Conservation (phyloP, 1,139 yeast species). For the Zygosaccharomyces sapae region DNA sequence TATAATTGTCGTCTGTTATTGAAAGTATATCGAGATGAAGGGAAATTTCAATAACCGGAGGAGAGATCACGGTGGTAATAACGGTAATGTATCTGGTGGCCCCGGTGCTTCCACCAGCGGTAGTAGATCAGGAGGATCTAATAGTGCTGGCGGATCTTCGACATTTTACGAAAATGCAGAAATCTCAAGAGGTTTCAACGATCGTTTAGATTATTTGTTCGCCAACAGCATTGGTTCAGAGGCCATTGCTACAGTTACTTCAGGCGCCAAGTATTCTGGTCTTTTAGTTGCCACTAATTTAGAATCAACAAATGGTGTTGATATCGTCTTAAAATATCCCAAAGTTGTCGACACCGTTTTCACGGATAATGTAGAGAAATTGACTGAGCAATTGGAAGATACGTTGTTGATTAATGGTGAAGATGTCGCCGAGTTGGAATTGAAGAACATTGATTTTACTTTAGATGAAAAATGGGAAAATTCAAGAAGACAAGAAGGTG, state of each 20-base stretch:
- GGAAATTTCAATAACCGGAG: conserved; percentile 21
- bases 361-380: conserved; percentile 37
- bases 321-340: conserved; percentile 54
- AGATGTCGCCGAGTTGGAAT: conserved; percentile 60
- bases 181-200: conserved; percentile 38
- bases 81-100: conserved; percentile 11
- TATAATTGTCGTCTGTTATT: not conserved
- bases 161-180: conserved; percentile 30
- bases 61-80: conserved; percentile 20
- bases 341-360: conserved; percentile 40
- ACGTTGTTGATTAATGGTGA: conserved; percentile 51
- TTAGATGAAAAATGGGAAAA: conserved; percentile 29
- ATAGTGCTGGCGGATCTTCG: conserved; percentile 8
- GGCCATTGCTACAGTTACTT: conserved; percentile 54
- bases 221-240: conserved; percentile 55
- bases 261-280: conserved; percentile 64
- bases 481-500: conserved; percentile 14
- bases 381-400: conserved; percentile 41
- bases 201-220: conserved; percentile 48
- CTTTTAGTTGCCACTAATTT: conserved; percentile 46
- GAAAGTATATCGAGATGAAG: conserved; percentile 14
- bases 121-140: conserved; percentile 10
- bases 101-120: conserved; percentile 1
- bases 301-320: conserved; percentile 41
- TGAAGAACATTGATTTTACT: conserved; percentile 28